Base-by-base conservation (phyloP, 2,329 filamentous ascomycete genomes). In the Raffaelea albimanens region DNA sequence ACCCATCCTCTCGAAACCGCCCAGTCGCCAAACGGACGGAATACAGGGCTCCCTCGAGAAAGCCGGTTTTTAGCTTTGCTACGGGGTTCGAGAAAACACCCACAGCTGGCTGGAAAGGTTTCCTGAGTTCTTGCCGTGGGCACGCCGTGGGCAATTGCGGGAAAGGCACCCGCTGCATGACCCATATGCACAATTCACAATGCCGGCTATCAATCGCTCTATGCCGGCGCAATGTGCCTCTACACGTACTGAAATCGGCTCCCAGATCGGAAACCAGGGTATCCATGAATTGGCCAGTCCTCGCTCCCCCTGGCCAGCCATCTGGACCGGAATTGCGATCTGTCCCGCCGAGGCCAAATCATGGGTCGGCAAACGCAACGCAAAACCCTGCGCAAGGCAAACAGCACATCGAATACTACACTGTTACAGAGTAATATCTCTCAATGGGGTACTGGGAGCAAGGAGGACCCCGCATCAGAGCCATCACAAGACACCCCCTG, bases 121-220 rank as follows among this genome's bases (percentile, higher is more conserved):
- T n/a, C n/a, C n/a, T n/a, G n/a, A n/a, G n/a, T n/a, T n/a, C n/a
- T n/a, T n/a, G n/a, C n/a, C n/a, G n/a, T n/a, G n/a, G n/a, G n/a
- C n/a, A n/a, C n/a, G n/a, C n/a, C n/a, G n/a, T n/a, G n/a, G n/a
- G n/a, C n/a, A n/a, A n/a, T n/a, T n/a, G n/a, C 31, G 48, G 42
- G 44, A 50, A 40, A 50, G 45, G 53, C 14, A 44, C 48, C 29
- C 31, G 20, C 36, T 54, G 58, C 58, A 60, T 60, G 52, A 60
- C 54, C 53, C 50, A 44, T 49, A 48, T 46, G 55, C 54, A 55
- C 51, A 56, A 57, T 57, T 58, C 53, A 53, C 58, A 58, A 57
- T 59, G 56, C 56, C 55, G 59, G 58, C 51, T 60, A 60, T 59
- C 59, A 52, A 29, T 29, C 25, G 25, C 25, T 13, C 25, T 13